Evolutionary conservation across 1,284 basidiomycete genomes (phyloP).

Genomic region (Apiotrichum gracile): DNA sequence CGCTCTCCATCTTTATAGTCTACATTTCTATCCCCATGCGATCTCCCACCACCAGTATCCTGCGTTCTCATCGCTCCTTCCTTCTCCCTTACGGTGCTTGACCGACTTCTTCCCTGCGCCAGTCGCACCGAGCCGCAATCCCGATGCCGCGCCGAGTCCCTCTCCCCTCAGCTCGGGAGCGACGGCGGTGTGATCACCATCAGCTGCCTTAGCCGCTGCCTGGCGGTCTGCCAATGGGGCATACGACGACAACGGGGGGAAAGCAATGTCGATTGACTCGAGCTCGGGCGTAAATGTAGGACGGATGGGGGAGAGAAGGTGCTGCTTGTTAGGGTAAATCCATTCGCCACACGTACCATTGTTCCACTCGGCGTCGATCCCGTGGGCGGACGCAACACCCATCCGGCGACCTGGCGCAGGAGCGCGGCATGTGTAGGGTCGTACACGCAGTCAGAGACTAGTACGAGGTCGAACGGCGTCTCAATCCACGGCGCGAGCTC

Average conservation of each 20-base stretch:
- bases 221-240: conserved; percentile 20
- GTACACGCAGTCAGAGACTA: conserved; percentile 47
- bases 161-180: conserved; percentile 21
- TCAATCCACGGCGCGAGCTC: conserved; percentile 18
- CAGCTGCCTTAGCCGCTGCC: conserved; percentile 8
- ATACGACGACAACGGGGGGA: conserved; percentile 34
- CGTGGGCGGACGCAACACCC: conserved; percentile 37
- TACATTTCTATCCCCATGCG: conserved; percentile 39
- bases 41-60: conserved; percentile 50
- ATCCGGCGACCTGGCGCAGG: conserved; percentile 37
- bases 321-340: conserved; percentile 18
- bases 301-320: conserved; percentile 43
- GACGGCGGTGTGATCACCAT: background rate
- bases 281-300: conserved; percentile 47
- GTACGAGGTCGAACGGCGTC: conserved; percentile 42
- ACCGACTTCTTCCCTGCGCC: conserved; percentile 36
- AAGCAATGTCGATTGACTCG: conserved; percentile 38
- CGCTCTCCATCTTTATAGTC: too few relatives aligned
- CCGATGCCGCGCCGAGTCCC: conserved; percentile 25
- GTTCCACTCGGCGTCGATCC: conserved; percentile 35
- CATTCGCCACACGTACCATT: conserved; percentile 27
- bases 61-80: conserved; percentile 39
- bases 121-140: conserved; percentile 33
- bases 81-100: conserved; percentile 39
- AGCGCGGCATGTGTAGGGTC: conserved; percentile 44